Percentiles rank a stretch among this genome's conserved stretches.
Conservation (phyloP, 2,329 filamentous ascomycete species). For the Raffaelea albimanens region DNA sequence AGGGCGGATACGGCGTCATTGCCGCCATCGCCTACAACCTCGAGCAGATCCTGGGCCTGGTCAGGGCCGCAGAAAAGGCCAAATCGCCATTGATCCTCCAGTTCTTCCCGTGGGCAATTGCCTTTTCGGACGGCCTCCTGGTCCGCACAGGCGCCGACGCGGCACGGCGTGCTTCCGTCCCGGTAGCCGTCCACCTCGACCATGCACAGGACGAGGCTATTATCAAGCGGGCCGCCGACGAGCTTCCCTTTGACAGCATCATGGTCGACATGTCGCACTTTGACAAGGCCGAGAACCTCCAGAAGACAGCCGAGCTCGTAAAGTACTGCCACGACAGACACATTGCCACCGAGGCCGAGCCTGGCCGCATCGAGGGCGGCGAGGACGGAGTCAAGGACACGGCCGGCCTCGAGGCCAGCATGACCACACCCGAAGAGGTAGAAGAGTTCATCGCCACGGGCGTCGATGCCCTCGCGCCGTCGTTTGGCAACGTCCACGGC, state of each 20-base stretch:
- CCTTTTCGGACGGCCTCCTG: slow-evolving; percentile 45
- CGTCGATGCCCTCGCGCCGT: slow-evolving; percentile 57
- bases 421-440: slow-evolving; percentile 55
- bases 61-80: slow-evolving; percentile 40
- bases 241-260: slow-evolving; percentile 53
- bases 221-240: slow-evolving; percentile 42
- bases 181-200: slow-evolving; percentile 51
- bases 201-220: slow-evolving; percentile 50
- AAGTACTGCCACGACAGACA: slow-evolving; percentile 53
- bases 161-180: slow-evolving; percentile 39
- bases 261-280: slow-evolving; percentile 73
- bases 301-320: slow-evolving; percentile 52
- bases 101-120: slow-evolving; percentile 61
- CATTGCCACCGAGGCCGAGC: slow-evolving; percentile 63
- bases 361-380: slow-evolving; percentile 55
- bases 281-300: slow-evolving; percentile 56
- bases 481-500: slow-evolving; percentile 61
- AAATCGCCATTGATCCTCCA: slow-evolving; percentile 58
- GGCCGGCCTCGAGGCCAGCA: slow-evolving; percentile 48
- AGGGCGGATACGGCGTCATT: slow-evolving; percentile 7
- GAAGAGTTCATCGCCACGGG: slow-evolving; percentile 55
- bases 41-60: slow-evolving; percentile 48
- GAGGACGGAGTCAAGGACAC: slow-evolving; percentile 61
- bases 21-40: slow-evolving; percentile 41
- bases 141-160: slow-evolving; percentile 41